Conservation (phyloP, 345 rosid genomes). For the Melaleuca alternifolia region DNA sequence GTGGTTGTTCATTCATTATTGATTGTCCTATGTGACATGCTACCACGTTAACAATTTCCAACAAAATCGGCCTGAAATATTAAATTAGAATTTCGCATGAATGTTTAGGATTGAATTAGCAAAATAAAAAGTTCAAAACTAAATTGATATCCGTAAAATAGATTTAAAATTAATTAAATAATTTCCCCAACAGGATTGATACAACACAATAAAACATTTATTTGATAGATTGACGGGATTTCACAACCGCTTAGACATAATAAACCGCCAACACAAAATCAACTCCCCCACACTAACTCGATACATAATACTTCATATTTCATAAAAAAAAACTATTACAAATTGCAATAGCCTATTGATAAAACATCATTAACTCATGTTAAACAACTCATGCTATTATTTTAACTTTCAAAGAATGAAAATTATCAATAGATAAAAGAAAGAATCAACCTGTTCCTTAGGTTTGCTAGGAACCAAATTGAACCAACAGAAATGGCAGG, state of each 20-base stretch:
- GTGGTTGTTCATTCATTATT: too few species aligned
- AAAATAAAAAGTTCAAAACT: too few species aligned
- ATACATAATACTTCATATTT: neutral
- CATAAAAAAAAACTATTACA: neutral
- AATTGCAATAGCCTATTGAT: neutral
- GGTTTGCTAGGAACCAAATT: rapidly evolving
- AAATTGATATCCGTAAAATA: too few species aligned
- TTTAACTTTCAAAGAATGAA: neutral
- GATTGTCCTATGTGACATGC: too few species aligned
- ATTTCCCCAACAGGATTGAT: too few species aligned
- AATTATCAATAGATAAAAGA: neutral
- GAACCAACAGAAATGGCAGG: neutral
- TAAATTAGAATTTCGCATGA: too few species aligned
- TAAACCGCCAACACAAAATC: neutral
- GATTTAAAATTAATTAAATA: too few species aligned
- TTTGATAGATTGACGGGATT: neutral
- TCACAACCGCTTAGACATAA: neutral
- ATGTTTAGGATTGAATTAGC: too few species aligned
- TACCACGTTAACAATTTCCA: too few species aligned
- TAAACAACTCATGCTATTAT: neutral
- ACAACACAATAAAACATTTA: neutral
- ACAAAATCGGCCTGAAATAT: too few species aligned
- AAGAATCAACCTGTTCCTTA: neutral
- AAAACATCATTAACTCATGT: neutral
- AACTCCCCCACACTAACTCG: neutral